Evolutionary conservation across 805 yeast genomes (phyloP).

Genomic region (Wickerhamomyces strasburgensis): DNA sequence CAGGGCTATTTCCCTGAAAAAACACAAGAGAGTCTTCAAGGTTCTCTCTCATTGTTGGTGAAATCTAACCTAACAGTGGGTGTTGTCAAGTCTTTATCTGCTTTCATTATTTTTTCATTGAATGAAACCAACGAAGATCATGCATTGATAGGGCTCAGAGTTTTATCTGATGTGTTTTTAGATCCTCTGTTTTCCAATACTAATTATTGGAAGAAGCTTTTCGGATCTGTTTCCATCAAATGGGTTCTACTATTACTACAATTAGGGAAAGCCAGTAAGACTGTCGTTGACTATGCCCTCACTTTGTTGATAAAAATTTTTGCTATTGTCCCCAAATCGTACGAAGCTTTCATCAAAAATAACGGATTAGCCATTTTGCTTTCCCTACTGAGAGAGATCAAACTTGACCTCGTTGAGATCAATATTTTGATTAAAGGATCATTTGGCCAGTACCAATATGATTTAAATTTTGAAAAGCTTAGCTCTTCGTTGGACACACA

Average conservation of each 20-base stretch:
- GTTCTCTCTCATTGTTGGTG: conserved; percentile 36
- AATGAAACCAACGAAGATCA: conserved; percentile 27
- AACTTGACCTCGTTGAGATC: conserved; percentile 28
- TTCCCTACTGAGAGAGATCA: conserved; percentile 40
- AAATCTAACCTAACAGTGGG: conserved; percentile 49
- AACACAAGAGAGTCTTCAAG: conserved; percentile 33
- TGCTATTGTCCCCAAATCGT: conserved; percentile 41
- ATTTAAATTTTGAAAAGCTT: conserved; percentile 17
- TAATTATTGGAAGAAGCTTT: conserved; percentile 39
- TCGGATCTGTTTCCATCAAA: conserved; percentile 57
- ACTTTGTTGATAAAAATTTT: conserved; percentile 48
- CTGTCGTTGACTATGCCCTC: conserved; percentile 27
- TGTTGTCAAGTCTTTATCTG: conserved; percentile 45
- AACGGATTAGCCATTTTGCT: conserved; percentile 48
- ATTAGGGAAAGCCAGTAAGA: conserved; percentile 29
- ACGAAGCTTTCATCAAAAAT: conserved; percentile 44
- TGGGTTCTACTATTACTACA: conserved; percentile 57
- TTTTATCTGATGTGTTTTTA: conserved; percentile 27
- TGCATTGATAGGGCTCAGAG: conserved; percentile 27
- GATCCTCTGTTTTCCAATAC: conserved; percentile 37
- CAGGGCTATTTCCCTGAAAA: conserved; percentile 31
- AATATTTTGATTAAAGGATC: conserved; percentile 39
- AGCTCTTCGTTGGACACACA: conserved; percentile 4
- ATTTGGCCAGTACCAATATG: conserved; percentile 37
- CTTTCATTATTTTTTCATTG: conserved; percentile 46